phyloP scores from a whole-genome alignment of 768 basidiomycete species.

The Pleurotus salmoneostramineus region DNA sequence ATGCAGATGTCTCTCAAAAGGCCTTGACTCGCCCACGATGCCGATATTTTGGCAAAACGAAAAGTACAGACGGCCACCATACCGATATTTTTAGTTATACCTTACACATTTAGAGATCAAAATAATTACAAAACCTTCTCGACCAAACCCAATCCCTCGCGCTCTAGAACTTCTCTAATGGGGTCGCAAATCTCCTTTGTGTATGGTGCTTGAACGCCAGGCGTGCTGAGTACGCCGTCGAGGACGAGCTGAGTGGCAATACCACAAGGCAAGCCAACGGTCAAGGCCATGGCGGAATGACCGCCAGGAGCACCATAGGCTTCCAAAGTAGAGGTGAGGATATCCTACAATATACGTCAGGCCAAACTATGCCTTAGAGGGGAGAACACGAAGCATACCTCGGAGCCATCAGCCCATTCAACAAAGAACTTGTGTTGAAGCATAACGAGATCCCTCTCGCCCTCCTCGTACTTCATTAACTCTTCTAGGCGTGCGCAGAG shows the following conservation, averaged over 20 bases:
- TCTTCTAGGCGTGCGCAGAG: constrained; percentile 88
- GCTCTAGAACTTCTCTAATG: constrained; percentile 62
- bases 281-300: constrained; percentile 86
- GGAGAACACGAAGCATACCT: constrained; percentile 34
- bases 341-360: constrained; percentile 47
- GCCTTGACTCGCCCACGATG: too few species aligned
- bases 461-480: constrained; percentile 86
- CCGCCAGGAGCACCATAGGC: constrained; percentile 78
- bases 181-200: constrained; percentile 80
- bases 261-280: constrained; percentile 92
- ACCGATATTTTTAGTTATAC: too few species aligned
- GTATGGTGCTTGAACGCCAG: constrained; percentile 87
- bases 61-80: too few species aligned
- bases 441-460: constrained; percentile 95
- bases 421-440: constrained; percentile 98
- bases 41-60: too few species aligned
- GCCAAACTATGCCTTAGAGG: background rate
- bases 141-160: constrained; percentile 69
- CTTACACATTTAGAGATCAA: too few species aligned
- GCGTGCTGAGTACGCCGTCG: constrained; percentile 73
- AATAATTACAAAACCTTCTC: constrained; percentile 60
- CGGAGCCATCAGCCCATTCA: constrained; percentile 79
- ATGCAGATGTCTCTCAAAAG: background rate
- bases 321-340: constrained; percentile 87
- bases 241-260: constrained; percentile 86